Base-by-base conservation (phyloP, 2,329 filamentous ascomycete genomes). In the Colletotrichum sp. region DNA sequence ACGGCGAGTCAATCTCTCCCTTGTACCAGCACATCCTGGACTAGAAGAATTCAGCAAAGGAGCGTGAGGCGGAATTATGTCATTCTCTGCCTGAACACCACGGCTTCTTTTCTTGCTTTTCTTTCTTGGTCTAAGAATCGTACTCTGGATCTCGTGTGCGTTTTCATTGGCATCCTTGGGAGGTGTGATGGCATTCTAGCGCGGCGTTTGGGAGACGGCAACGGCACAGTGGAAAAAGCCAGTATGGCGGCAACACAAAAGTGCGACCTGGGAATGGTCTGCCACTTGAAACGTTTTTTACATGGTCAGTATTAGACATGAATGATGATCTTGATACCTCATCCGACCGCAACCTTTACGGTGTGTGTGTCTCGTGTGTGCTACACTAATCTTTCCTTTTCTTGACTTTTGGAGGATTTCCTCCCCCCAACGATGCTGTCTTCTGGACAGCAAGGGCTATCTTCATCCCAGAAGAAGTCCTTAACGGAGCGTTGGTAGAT, bases 401-500 rank as follows among this genome's bases (percentile, higher is more conserved):
- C 32, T 57, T 62, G 52, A 71, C 44, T n/a, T 26, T 16, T 32
- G 44, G 44, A 49, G 6, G 6, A 15, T 64, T 16, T n/a, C 39
- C 32, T 34, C 7, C 71, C 32, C 36, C 77, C 78, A 94, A 88
- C 91, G 93, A 92, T 94, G 93, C 93, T 92, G 90, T 92, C 92
- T 89, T 86, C 90, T 90, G 91, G 93, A 90, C 89, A 90, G 93
- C 93, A 93, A 90, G 93, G 90, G 88, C 92, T 90, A 87, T 86
- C 89, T 91, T 92, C 88, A 90, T 83, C 90, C 87, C 89, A 93
- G 91, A 90, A 91, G 89, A 87, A 88, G 90, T 89, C 89, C 93
- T 93, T 93, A 95, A 95, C 93, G 94, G 93, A 95, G 92, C 93
- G 92, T 94, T 95, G 93, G 94, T 83, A 95, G 88, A 94, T 87